These are phyloP conservation scores for Paspalum notatum DNA, from an alignment of 176 grass and related monocot genomes.

Conservation along the genomic window DNA sequence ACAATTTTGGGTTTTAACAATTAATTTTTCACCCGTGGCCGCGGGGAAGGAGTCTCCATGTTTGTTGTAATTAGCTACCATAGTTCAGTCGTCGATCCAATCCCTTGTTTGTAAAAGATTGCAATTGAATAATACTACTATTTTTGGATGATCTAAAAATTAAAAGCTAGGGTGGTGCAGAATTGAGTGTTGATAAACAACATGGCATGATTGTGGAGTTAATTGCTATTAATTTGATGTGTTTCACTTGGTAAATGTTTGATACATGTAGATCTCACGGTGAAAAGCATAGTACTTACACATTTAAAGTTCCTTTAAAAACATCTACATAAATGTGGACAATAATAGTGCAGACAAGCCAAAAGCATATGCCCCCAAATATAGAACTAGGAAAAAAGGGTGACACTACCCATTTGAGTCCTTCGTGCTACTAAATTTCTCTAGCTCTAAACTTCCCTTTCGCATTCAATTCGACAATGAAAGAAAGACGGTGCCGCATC, in stretches of 20 bases:
- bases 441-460: background rate
- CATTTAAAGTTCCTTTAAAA: background rate
- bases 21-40: background rate
- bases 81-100: too few species aligned
- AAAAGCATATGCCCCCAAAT: constrained; percentile 17
- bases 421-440: background rate
- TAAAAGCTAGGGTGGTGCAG: too few species aligned
- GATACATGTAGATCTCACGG: background rate
- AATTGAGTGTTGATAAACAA: background rate
- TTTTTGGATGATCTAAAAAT: too few species aligned
- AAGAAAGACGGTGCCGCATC: background rate
- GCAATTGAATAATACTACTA: too few species aligned
- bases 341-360: background rate
- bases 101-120: too few species aligned
- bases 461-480: background rate
- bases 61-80: background rate
- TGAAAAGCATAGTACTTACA: background rate
- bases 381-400: constrained; percentile 1
- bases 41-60: background rate
- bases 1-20: background rate
- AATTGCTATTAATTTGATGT: background rate
- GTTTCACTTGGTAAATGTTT: background rate
- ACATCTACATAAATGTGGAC: background rate
- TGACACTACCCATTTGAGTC: background rate
- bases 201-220: background rate